A percentile compares a stretch with the other conserved stretches of the same genome.
Conservation (phyloP, 2,329 filamentous ascomycete species). For the Thelonectria olida region DNA sequence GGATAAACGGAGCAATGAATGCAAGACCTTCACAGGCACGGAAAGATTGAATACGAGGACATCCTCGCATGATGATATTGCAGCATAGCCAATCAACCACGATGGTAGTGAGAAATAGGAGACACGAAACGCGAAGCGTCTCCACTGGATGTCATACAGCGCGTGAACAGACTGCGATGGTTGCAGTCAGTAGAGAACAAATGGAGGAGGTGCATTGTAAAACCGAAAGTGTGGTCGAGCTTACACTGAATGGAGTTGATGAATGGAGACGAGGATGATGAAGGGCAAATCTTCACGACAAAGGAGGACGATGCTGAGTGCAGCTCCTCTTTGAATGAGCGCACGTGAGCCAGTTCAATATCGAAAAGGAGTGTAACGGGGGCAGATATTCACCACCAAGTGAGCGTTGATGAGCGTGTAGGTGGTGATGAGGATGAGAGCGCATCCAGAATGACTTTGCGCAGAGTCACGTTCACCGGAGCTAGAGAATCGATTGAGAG, state of each 20-base stretch:
- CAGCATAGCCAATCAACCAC: slow-evolving; percentile 20
- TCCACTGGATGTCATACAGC: neutral
- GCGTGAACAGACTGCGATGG: neutral
- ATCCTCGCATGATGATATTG: slow-evolving; percentile 36
- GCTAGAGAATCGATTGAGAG: too few species aligned
- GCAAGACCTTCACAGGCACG: slow-evolving; percentile 24
- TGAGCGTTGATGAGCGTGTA: neutral
- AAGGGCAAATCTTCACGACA: neutral
- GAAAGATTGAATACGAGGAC: slow-evolving; percentile 24
- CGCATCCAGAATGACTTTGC: too few species aligned
- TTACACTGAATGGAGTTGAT: neutral
- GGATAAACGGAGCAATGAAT: neutral
- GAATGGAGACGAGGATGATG: neutral
- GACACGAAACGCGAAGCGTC: neutral
- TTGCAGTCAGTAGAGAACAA: neutral
- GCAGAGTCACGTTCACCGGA: too few species aligned
- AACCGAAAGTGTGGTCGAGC: neutral
- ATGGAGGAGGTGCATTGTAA: neutral
- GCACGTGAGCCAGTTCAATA: neutral
- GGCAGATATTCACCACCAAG: neutral
- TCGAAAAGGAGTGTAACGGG: neutral
- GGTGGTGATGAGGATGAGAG: neutral
- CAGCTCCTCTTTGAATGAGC: neutral
- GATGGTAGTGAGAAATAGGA: neutral
- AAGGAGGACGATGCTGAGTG: neutral